phyloP scores from a whole-genome alignment of 2,329 filamentous ascomycete genomes.

The Paradendryphiella salina region DNA sequence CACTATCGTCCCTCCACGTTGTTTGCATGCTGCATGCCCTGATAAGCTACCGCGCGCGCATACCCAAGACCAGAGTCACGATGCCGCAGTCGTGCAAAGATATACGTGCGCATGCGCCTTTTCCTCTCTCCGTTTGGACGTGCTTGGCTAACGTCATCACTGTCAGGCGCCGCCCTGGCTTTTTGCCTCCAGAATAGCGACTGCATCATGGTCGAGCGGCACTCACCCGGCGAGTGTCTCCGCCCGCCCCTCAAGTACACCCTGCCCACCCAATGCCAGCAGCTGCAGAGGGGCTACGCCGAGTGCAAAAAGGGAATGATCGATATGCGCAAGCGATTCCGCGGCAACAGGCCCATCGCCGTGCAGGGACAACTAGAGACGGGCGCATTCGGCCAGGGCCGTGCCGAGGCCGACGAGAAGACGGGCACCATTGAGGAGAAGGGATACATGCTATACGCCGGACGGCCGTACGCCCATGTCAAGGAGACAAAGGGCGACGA shows the following conservation, averaged over 20 bases:
- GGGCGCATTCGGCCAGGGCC: conserved; percentile 38
- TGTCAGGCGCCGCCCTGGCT: conserved; percentile 82
- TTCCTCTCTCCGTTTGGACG: background rate
- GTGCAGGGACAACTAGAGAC: conserved; percentile 41
- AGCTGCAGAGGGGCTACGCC: conserved; percentile 85
- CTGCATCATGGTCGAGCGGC: conserved; percentile 90
- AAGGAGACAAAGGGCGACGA: conserved; percentile 38
- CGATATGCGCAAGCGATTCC: conserved; percentile 98
- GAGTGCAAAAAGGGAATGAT: conserved; percentile 96
- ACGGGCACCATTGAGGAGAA: conserved; percentile 44
- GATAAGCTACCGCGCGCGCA: too few relatives aligned
- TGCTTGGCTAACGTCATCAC: conserved; percentile 2
- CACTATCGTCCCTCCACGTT: conserved; percentile 10
- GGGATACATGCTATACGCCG: conserved; percentile 47
- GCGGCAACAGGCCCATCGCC: conserved; percentile 83
- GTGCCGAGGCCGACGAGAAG: conserved; percentile 38
- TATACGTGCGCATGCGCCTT: conserved; percentile 67
- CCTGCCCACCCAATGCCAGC: conserved; percentile 85
- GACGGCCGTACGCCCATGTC: conserved; percentile 37
- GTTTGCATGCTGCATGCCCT: conserved; percentile 1
- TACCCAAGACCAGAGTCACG: conserved; percentile 11
- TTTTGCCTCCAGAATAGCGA: conserved; percentile 95
- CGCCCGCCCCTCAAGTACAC: conserved; percentile 77
- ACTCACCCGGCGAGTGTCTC: conserved; percentile 85
- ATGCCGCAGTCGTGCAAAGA: conserved; percentile 98